Conservation (phyloP, 1,284 basidiomycete genomes). For the Cryptococcus sp. region DNA sequence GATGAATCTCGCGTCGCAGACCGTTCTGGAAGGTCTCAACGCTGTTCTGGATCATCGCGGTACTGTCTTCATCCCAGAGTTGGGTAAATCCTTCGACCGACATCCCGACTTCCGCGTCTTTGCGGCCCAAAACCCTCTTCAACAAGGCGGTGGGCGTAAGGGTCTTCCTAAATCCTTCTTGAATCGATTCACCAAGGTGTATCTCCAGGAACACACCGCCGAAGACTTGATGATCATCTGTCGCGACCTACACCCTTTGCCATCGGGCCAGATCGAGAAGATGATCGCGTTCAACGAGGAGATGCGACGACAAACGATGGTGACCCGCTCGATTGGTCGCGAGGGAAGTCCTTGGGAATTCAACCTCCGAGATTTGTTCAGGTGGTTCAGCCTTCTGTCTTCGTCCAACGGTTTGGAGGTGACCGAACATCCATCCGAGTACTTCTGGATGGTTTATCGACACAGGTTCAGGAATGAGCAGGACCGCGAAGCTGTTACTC, state of each 20-base stretch:
- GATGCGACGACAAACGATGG: slow-evolving; percentile 70
- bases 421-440: slow-evolving; percentile 62
- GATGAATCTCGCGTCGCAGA: slow-evolving; percentile 96
- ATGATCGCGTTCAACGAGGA: slow-evolving; percentile 86
- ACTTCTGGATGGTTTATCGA: slow-evolving; percentile 73
- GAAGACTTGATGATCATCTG: slow-evolving; percentile 81
- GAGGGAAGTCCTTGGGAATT: slow-evolving; percentile 98
- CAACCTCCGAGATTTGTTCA: slow-evolving; percentile 91
- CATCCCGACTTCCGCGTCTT: slow-evolving; percentile 95
- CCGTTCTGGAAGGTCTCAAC: slow-evolving; percentile 95
- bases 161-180: slow-evolving; percentile 96
- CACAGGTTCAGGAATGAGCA: slow-evolving; percentile 75
- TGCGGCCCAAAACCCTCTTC: slow-evolving; percentile 95
- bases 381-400: slow-evolving; percentile 68
- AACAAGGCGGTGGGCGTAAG: slow-evolving; percentile 96
- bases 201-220: slow-evolving; percentile 80
- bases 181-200: slow-evolving; percentile 97
- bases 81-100: slow-evolving; percentile 82
- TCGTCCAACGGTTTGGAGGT: slow-evolving; percentile 61
- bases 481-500: slow-evolving; percentile 66
- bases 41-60: slow-evolving; percentile 96
- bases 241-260: slow-evolving; percentile 68
- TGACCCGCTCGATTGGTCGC: slow-evolving; percentile 70
- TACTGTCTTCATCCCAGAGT: slow-evolving; percentile 90
- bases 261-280: slow-evolving; percentile 61